These are phyloP conservation scores for Themeda triandra DNA, from an alignment of 176 grass and related monocot genomes.

Conservation along the genomic window DNA sequence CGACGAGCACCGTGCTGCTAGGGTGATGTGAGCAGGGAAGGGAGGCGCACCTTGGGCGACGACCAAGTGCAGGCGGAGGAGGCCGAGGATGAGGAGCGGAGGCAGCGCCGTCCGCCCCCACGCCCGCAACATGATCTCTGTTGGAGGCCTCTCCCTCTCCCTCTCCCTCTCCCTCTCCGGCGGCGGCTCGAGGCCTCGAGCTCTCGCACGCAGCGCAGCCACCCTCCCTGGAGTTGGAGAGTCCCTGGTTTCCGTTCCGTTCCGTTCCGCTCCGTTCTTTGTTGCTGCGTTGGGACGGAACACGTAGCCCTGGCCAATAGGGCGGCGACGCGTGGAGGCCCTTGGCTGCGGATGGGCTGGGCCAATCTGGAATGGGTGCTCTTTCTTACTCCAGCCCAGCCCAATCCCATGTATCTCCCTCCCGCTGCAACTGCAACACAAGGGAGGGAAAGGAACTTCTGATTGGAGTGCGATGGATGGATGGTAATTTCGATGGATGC, in stretches of 20 bases:
- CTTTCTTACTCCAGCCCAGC: neutral
- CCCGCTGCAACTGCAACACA: neutral
- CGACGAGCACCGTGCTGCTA: neutral
- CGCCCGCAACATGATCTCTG: slow-evolving; percentile 18
- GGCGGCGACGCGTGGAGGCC: neutral
- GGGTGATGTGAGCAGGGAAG: neutral
- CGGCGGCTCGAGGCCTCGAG: too few relatives aligned
- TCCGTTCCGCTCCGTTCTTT: too few relatives aligned
- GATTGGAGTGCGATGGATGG: neutral
- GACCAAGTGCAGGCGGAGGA: slow-evolving; percentile 22
- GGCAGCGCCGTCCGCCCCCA: slow-evolving; percentile 23
- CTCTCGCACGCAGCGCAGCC: too few relatives aligned
- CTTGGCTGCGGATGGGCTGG: neutral
- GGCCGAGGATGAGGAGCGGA: slow-evolving; percentile 28
- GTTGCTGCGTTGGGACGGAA: slow-evolving; percentile 13
- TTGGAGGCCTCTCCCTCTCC: too few relatives aligned
- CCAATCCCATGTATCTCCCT: neutral
- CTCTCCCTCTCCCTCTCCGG: too few relatives aligned
- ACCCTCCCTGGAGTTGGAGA: too few relatives aligned
- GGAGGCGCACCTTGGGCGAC: slow-evolving; percentile 25
- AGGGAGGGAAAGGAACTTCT: neutral
- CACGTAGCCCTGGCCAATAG: slow-evolving; percentile 6
- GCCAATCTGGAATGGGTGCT: too few relatives aligned
- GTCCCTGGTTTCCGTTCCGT: neutral
- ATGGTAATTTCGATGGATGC: neutral